Conservation (phyloP, 768 basidiomycete genomes). For the Gloeophyllum trabeum region DNA sequence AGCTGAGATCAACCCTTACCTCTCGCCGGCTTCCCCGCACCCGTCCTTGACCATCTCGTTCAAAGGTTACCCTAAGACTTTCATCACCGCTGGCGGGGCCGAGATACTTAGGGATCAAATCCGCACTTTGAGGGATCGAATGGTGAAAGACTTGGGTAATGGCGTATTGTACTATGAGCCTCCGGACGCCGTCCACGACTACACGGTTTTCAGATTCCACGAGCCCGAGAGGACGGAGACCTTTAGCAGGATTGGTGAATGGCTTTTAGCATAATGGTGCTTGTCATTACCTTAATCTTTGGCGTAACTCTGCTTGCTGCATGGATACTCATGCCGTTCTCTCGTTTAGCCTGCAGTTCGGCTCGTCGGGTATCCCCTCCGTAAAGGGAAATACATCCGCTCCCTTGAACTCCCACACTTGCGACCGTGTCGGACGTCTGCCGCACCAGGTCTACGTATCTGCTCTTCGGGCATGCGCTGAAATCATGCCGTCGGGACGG, state of each 20-base stretch:
- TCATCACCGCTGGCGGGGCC: slow-evolving; percentile 44
- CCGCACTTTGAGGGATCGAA: slow-evolving; percentile 30
- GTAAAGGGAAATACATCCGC: no score
- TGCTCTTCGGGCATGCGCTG: no score
- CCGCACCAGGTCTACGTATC: no score
- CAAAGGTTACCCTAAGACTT: slow-evolving; percentile 47
- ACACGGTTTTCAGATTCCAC: slow-evolving; percentile 8
- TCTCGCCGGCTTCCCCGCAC: slow-evolving; percentile 45
- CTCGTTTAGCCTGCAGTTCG: no score
- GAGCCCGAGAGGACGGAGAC: slow-evolving; percentile 20
- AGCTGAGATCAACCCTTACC: slow-evolving; percentile 37
- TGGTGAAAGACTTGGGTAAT: slow-evolving; percentile 40
- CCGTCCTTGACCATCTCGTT: slow-evolving; percentile 24
- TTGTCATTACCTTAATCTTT: not conserved
- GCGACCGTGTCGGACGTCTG: no score
- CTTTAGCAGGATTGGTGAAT: slow-evolving; percentile 8
- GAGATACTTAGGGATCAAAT: slow-evolving; percentile 49
- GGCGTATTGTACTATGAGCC: slow-evolving; percentile 36
- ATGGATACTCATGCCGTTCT: no score
- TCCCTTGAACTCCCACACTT: no score
- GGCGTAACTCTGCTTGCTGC: no score
- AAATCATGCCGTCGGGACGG: no score
- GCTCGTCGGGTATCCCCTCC: no score
- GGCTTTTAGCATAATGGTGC: slow-evolving; percentile 5
- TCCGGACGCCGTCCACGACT: slow-evolving; percentile 30